phyloP scores from a whole-genome alignment of 2,329 filamentous ascomycete genomes.

The Diplodia sapinea region DNA sequence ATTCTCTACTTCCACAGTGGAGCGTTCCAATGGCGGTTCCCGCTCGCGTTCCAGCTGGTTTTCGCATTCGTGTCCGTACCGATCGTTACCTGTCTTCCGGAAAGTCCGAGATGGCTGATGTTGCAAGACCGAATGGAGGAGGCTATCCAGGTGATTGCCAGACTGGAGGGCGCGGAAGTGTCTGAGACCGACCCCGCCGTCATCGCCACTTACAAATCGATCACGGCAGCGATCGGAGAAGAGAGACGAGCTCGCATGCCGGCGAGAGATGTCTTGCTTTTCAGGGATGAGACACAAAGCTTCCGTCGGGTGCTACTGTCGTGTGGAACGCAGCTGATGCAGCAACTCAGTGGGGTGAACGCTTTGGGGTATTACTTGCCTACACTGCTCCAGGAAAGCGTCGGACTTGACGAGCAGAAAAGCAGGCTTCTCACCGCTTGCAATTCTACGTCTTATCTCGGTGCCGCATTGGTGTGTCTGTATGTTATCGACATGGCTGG shows the following conservation, averaged over 20 bases:
- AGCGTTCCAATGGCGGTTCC: conserved; percentile 35
- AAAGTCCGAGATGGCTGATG: conserved; percentile 63
- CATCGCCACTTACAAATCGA: conserved; percentile 32
- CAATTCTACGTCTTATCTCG: conserved; percentile 37
- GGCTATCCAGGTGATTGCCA: conserved; percentile 53
- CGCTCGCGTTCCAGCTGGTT: conserved; percentile 45
- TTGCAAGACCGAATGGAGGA: conserved; percentile 56
- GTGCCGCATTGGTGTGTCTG: conserved; percentile 36
- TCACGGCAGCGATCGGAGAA: conserved; percentile 33
- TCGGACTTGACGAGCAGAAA: conserved; percentile 34
- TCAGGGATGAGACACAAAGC: conserved; percentile 31
- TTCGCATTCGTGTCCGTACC: conserved; percentile 48
- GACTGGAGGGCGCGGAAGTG: conserved; percentile 32
- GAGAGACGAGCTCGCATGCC: conserved; percentile 31
- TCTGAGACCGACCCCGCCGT: conserved; percentile 28
- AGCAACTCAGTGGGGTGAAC: conserved; percentile 34
- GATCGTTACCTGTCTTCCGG: conserved; percentile 56
- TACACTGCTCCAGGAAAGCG: conserved; percentile 33
- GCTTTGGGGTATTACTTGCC: conserved; percentile 34
- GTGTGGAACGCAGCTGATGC: conserved; percentile 34
- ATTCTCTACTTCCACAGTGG: conserved; percentile 20
- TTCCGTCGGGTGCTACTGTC: conserved; percentile 33
- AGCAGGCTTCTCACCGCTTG: conserved; percentile 35
- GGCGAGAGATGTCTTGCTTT: conserved; percentile 33
- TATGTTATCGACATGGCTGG: conserved; percentile 37